These are phyloP conservation scores for Xylaria bambusicola DNA, from an alignment of 495 filamentous ascomycete genomes.

Conservation along the genomic window DNA sequence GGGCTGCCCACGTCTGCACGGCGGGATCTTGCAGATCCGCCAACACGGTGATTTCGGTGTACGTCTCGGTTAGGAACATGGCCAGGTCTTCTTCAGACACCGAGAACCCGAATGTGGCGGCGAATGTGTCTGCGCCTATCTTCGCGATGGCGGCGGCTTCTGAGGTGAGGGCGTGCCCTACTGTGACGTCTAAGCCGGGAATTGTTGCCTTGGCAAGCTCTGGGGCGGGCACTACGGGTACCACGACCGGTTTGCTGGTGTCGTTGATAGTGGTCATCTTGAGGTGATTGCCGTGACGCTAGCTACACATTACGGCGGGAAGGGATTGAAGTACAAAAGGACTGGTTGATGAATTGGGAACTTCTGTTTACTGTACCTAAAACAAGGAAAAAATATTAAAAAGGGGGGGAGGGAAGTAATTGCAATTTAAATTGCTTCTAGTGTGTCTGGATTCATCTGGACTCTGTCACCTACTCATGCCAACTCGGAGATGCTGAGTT, in stretches of 20 bases:
- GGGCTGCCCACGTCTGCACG: conserved; percentile 33
- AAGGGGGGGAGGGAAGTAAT: no score
- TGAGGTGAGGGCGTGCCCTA: conserved; percentile 30
- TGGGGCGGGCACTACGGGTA: background rate
- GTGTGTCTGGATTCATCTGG: no score
- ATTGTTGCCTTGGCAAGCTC: background rate
- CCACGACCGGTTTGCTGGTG: background rate
- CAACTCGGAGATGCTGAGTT: no score
- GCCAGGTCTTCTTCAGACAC: conserved; percentile 35
- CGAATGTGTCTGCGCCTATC: conserved; percentile 39
- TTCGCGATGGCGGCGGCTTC: conserved; percentile 37
- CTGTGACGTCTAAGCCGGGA: conserved; percentile 19
- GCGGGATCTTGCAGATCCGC: conserved; percentile 30
- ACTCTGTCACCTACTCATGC: no score
- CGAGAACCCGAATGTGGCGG: conserved; percentile 38
- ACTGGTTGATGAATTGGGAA: background rate
- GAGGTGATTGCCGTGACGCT: background rate
- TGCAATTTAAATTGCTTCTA: no score
- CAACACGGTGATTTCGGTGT: conserved; percentile 28
- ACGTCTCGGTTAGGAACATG: conserved; percentile 33
- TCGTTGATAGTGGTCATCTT: conserved; percentile 7
- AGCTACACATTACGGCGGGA: background rate
- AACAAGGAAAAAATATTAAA: no score
- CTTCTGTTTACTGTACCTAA: no score
- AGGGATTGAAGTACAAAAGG: background rate